Percentiles rank a stretch among this genome's conserved stretches.
Conservation (phyloP, 2,329 filamentous ascomycete species). For the Endocalyx cinctus region DNA sequence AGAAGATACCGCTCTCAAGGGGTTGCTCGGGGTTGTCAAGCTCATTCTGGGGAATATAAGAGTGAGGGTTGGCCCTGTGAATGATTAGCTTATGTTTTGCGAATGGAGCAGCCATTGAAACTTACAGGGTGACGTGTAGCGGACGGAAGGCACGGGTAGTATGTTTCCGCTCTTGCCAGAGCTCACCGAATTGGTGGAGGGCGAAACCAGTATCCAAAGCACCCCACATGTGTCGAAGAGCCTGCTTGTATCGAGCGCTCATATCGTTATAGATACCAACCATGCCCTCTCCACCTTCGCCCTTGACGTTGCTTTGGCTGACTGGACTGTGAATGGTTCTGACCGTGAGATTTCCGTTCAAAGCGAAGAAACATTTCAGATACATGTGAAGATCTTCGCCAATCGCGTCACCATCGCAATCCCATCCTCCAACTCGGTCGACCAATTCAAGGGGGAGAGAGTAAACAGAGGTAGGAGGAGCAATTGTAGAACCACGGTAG, state of each 20-base stretch:
- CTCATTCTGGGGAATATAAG: slow-evolving; percentile 44
- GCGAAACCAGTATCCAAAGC: slow-evolving; percentile 65
- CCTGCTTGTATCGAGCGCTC: slow-evolving; percentile 65
- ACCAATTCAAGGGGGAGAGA: slow-evolving; percentile 63
- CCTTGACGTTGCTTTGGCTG: slow-evolving; percentile 68
- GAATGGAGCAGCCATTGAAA: not conserved
- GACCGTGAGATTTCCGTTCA: slow-evolving; percentile 63
- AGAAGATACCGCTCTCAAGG: slow-evolving; percentile 49
- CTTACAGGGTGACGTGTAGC: slow-evolving; percentile 45
- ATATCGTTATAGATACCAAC: slow-evolving; percentile 53
- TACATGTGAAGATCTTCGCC: slow-evolving; percentile 77
- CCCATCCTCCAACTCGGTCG: slow-evolving; percentile 68
- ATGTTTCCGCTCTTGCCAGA: slow-evolving; percentile 54
- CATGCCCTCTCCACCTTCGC: slow-evolving; percentile 50
- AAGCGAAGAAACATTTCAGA: slow-evolving; percentile 71
- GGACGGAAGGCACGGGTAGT: slow-evolving; percentile 52
- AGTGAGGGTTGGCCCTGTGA: slow-evolving; percentile 37
- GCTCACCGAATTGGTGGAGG: slow-evolving; percentile 51
- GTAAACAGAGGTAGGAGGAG: slow-evolving; percentile 70
- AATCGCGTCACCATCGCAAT: slow-evolving; percentile 65
- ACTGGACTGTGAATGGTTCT: slow-evolving; percentile 63
- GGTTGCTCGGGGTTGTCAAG: slow-evolving; percentile 35
- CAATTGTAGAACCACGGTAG: slow-evolving; percentile 58
- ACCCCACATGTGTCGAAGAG: slow-evolving; percentile 72
- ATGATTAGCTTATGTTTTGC: slow-evolving; percentile 20